phyloP scores from a whole-genome alignment of 371 early-diverging fungal genomes.

The Mucor plumbeus region DNA sequence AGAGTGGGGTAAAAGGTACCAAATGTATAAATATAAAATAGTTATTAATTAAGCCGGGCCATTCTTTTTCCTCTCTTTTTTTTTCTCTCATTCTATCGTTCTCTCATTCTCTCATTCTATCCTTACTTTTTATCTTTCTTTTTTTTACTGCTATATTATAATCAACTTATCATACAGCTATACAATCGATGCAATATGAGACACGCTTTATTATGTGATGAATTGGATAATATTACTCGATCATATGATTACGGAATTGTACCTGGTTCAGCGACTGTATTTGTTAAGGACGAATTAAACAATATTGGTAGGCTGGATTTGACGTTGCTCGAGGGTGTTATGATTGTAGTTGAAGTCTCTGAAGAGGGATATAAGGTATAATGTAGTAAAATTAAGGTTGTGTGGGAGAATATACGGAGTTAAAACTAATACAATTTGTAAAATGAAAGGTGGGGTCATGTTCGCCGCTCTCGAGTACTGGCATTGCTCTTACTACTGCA shows the following conservation, averaged over 20 bases:
- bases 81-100: background rate
- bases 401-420: constrained; percentile 7
- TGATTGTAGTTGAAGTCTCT: constrained; percentile 44
- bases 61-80: constrained; percentile 4
- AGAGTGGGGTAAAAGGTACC: background rate
- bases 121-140: background rate
- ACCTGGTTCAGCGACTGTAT: constrained; percentile 52
- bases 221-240: constrained; percentile 31
- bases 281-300: constrained; percentile 41
- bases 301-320: constrained; percentile 43
- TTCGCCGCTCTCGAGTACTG: constrained; percentile 31
- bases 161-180: background rate
- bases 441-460: constrained; percentile 36
- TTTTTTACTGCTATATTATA: background rate
- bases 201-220: constrained; percentile 14
- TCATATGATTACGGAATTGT: constrained; percentile 53
- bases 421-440: background rate
- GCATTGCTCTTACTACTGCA: constrained; percentile 27
- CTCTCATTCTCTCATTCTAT: background rate
- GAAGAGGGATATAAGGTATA: constrained; percentile 46
- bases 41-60: background rate
- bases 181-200: constrained; percentile 14
- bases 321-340: constrained; percentile 47
- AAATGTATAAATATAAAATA: constrained; percentile 3
- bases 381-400: background rate